These are phyloP conservation scores for Aspergillus sp. DNA, from an alignment of 2,329 filamentous ascomycete genomes.

Conservation along the genomic window DNA sequence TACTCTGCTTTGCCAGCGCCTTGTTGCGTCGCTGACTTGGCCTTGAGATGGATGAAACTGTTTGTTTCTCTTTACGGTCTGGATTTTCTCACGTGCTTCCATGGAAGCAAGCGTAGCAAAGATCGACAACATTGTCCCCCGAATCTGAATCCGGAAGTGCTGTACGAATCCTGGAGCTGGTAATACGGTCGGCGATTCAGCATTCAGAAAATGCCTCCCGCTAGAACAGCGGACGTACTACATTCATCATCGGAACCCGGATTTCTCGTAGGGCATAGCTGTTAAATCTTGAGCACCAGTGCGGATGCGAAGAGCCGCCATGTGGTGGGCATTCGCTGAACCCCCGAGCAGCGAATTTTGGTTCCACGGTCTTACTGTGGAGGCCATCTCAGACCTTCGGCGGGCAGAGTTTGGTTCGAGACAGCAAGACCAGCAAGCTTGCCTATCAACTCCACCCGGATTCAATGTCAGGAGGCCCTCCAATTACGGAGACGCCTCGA, in stretches of 20 bases:
- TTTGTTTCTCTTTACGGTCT: background rate
- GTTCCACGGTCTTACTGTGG: constrained; percentile 7
- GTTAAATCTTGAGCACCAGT: too few species aligned
- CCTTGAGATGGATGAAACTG: background rate
- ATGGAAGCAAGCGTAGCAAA: background rate
- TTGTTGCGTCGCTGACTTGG: background rate
- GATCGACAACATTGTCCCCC: constrained; percentile 2
- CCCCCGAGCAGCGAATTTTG: background rate
- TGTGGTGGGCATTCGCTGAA: too few species aligned
- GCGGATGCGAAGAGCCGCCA: background rate
- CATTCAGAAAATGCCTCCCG: too few species aligned
- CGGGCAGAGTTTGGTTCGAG: constrained; percentile 3
- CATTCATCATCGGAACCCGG: too few species aligned
- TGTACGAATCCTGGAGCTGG: constrained; percentile 1
- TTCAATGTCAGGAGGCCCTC: constrained; percentile 2
- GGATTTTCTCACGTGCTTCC: constrained; percentile 8
- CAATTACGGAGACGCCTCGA: background rate
- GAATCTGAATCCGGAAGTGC: background rate
- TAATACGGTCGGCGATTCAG: background rate
- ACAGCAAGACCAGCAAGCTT: constrained; percentile 4
- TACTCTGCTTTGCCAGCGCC: background rate
- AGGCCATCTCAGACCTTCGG: constrained; percentile 3
- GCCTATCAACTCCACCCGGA: constrained; percentile 7
- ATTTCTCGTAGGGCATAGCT: too few species aligned
- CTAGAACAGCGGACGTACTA: too few species aligned